Percentiles rank a stretch among this genome's conserved stretches.
Evolutionary conservation across 164 flowering plant species (phyloP).

Genomic region (Vitis rupestris): DNA sequence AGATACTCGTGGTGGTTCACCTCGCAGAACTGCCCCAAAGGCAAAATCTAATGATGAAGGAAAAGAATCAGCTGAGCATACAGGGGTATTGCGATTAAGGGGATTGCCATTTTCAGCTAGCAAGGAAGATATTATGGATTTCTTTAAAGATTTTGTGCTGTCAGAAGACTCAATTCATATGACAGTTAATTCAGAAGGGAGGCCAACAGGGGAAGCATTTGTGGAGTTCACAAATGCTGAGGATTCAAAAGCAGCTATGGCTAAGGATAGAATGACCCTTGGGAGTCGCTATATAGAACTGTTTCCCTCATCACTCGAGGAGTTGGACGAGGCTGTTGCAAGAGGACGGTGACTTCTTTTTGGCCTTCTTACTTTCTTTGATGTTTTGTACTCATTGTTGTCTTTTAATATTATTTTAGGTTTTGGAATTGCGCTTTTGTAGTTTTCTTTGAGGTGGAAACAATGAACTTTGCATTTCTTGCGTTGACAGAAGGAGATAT

Average conservation of each 20-base stretch:
- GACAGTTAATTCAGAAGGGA: constrained; percentile 59
- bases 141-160: constrained; percentile 75
- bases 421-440: neutral
- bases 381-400: neutral
- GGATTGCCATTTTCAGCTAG: constrained; percentile 87
- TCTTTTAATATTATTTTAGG: neutral
- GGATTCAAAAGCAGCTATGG: constrained; percentile 89
- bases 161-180: constrained; percentile 69
- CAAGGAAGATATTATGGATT: constrained; percentile 77
- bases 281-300: constrained; percentile 91
- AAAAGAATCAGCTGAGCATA: constrained; percentile 63
- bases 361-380: neutral
- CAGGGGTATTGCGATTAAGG: constrained; percentile 78
- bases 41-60: constrained; percentile 59
- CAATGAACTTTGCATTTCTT: constrained; percentile 5
- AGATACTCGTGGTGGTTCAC: constrained; percentile 60
- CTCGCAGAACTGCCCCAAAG: constrained; percentile 43
- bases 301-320: constrained; percentile 71
- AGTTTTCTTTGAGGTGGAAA: constrained; percentile 1
- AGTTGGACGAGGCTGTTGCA: constrained; percentile 68
- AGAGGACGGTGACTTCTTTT: constrained; percentile 51
- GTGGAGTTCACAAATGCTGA: constrained; percentile 78
- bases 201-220: constrained; percentile 87
- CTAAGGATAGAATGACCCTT: constrained; percentile 78
- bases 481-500: neutral